Conservation (phyloP, 2,329 filamentous ascomycete genomes). For the Fusarium odoratissimum region DNA sequence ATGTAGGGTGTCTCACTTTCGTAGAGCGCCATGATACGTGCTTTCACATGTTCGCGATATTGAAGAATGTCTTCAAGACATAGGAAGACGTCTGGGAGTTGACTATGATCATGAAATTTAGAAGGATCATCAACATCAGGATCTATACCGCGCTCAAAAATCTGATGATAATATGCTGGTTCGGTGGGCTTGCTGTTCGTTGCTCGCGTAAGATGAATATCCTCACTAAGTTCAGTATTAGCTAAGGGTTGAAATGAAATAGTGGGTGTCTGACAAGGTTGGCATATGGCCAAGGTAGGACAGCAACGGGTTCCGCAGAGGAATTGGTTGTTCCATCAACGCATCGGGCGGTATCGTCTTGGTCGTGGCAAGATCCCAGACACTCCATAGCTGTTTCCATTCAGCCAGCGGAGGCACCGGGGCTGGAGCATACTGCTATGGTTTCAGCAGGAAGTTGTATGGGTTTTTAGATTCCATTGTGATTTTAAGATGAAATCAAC, state of each 20-base stretch:
- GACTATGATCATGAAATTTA: conserved; percentile 28
- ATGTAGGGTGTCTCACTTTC: not conserved
- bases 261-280: conserved; percentile 7
- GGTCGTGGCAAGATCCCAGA: conserved; percentile 32
- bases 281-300: conserved; percentile 34
- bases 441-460: conserved; percentile 19
- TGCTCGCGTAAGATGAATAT: conserved; percentile 22
- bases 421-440: conserved; percentile 15
- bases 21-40: conserved; percentile 9
- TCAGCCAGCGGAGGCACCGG: conserved; percentile 25
- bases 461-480: not conserved
- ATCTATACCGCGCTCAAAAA: conserved; percentile 23
- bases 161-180: conserved; percentile 9
- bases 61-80: conserved; percentile 8
- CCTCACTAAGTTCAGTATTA: not conserved
- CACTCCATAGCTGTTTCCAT: conserved; percentile 30
- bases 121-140: conserved; percentile 24
- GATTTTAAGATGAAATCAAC: rapidly evolving
- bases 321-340: conserved; percentile 31
- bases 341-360: conserved; percentile 11
- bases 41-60: conserved; percentile 23
- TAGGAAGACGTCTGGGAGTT: conserved; percentile 24
- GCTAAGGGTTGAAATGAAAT: rapidly evolving
- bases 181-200: not conserved
- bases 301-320: conserved; percentile 20